Base-by-base conservation (phyloP, 106 monocot genomes). In the Dendrobium chrysotoxum region DNA sequence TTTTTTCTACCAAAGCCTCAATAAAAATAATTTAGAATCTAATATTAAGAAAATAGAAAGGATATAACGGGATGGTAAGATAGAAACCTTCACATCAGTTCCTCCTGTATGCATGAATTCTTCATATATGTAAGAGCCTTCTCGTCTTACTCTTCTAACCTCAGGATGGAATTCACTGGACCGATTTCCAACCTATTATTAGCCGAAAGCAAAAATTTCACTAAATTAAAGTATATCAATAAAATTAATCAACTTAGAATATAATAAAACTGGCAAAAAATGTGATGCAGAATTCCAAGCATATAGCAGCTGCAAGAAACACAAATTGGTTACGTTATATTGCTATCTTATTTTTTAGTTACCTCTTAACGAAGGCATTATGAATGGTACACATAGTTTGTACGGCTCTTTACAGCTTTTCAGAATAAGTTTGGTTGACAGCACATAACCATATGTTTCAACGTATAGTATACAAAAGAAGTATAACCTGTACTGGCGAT, bases 61-160 rank as follows among this genome's bases (percentile, higher is more conserved):
- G 26, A 65, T 23, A 65, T 1, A 65, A 65, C 2, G 16, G 12
- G 31, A 64, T 68, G 30, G 61, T 44, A 61, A 45, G 15, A 82
- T 72, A 23, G 61, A 35, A 87, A 95, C 98, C 94, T 98, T 98
- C 42, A 98, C 98, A 88, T 98, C 98, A 70, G 98, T 98, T 76
- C 98, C 98, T 72, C 97, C 98, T 41, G 98, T 98, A 85, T 94
- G 88, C 98, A 98, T 98, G 84, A 98, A 98, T 76, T 98, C 98
- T 88, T 98, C 98, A 80, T 98, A 98, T 46, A 98, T 98, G 73
- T 98, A 98, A 78, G 98, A 98, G 35, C 94, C 94, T 68, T 92
- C 94, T 81, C 98, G 94, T 72, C 98, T 90, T 78, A 98, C 94
- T 76, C 88, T 92, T 67, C 98, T 85, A 76, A 98, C 98, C 18